Conservation (phyloP, 768 basidiomycete species). For the Tylopilus sp. region DNA sequence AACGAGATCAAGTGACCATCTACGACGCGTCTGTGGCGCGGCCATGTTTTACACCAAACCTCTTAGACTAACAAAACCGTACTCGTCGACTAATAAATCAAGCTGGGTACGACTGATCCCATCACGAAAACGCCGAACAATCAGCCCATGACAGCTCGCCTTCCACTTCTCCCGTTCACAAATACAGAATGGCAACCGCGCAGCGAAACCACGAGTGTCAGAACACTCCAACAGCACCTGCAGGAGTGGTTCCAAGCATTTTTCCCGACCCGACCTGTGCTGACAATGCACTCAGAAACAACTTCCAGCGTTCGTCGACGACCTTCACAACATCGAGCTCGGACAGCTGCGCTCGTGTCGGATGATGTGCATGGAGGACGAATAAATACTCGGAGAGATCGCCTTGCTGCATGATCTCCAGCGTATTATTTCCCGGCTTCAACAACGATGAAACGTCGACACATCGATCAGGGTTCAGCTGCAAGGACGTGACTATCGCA, state of each 20-base stretch:
- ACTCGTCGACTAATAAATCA: background rate
- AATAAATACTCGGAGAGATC: slow-evolving; percentile 46
- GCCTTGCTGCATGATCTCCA: slow-evolving; percentile 41
- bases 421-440: slow-evolving; percentile 37
- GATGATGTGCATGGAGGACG: slow-evolving; percentile 47
- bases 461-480: slow-evolving; percentile 47
- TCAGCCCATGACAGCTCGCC: background rate
- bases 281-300: slow-evolving; percentile 14
- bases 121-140: background rate
- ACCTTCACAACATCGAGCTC: slow-evolving; percentile 13
- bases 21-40: slow-evolving; percentile 15
- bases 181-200: background rate
- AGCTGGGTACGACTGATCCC: background rate
- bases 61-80: too few species aligned
- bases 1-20: background rate
- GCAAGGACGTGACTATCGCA: background rate
- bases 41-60: too few species aligned
- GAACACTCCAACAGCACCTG: background rate
- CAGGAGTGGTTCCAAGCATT: background rate
- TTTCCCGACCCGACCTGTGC: slow-evolving; percentile 1
- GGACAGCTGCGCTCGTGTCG: slow-evolving; percentile 44
- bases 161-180: background rate
- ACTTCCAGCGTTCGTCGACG: slow-evolving; percentile 22
- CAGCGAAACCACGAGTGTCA: background rate
- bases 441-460: slow-evolving; percentile 52